These are phyloP conservation scores for Leccinum truebloodii DNA, from an alignment of 768 basidiomycete species.

Conservation along the genomic window DNA sequence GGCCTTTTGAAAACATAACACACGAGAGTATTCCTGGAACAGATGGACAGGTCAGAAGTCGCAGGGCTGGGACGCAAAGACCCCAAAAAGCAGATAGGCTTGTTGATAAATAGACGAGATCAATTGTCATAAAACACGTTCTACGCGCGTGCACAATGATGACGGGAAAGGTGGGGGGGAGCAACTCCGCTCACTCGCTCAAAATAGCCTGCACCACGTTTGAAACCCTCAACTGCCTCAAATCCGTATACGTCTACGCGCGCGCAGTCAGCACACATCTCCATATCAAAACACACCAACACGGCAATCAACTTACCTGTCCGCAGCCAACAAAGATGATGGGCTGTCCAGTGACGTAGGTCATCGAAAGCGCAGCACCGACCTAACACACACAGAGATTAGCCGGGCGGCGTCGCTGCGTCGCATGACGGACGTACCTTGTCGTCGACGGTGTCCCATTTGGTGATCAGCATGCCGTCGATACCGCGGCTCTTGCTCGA, in stretches of 20 bases:
- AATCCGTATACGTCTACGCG: constrained; percentile 89
- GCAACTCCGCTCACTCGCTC: constrained; percentile 38
- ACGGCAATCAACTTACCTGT: constrained; percentile 58
- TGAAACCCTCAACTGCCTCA: constrained; percentile 84
- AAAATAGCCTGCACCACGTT: constrained; percentile 95
- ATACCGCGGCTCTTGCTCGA: constrained; percentile 83
- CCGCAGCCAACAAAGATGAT: constrained; percentile 99
- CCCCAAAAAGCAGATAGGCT: not conserved
- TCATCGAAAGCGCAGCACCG: constrained; percentile 98
- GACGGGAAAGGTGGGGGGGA: not conserved
- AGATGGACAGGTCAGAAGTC: not conserved
- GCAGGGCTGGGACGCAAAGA: not conserved
- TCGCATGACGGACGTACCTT: constrained; percentile 54
- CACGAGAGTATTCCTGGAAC: not conserved
- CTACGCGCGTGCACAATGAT: not conserved
- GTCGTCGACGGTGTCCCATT: constrained; percentile 99
- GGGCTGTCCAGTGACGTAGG: constrained; percentile 97
- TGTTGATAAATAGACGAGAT: not conserved
- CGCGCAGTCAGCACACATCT: constrained; percentile 10
- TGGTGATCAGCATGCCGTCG: constrained; percentile 97
- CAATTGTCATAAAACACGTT: not conserved
- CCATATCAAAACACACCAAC: not conserved
- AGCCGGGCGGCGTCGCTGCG: not conserved
- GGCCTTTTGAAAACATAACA: not conserved
- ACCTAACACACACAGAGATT: constrained; percentile 53